A percentile compares a stretch with the other conserved stretches of the same genome.
Evolutionary conservation across 768 basidiomycete species (phyloP).

Genomic region (Suillus sp.): DNA sequence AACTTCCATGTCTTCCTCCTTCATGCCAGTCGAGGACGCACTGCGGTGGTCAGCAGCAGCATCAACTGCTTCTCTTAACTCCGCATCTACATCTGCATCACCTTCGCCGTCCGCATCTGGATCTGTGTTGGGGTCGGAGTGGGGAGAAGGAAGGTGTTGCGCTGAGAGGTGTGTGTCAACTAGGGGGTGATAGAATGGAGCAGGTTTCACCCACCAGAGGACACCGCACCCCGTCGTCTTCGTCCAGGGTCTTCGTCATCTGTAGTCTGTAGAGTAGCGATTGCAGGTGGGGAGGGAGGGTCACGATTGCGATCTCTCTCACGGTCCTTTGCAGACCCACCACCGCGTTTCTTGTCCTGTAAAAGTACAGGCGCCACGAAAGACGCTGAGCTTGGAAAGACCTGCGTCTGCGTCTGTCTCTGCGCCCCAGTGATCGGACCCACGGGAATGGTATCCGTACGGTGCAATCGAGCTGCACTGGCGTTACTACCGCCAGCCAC

Average conservation of each 20-base stretch:
- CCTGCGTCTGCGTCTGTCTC: slow-evolving; percentile 21
- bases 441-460: slow-evolving; percentile 38
- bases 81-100: slow-evolving; percentile 45
- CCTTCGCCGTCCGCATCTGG: slow-evolving; percentile 32
- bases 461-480: slow-evolving; percentile 24
- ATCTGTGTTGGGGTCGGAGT: slow-evolving; percentile 19
- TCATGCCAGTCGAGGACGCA: slow-evolving; percentile 25
- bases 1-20: slow-evolving; percentile 31
- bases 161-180: slow-evolving; percentile 19
- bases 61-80: slow-evolving; percentile 53
- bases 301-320: slow-evolving; percentile 24
- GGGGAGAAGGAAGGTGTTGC: slow-evolving; percentile 28
- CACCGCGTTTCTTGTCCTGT: slow-evolving; percentile 4
- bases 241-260: slow-evolving; percentile 34
- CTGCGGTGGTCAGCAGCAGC: slow-evolving; percentile 47
- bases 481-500: slow-evolving; percentile 17
- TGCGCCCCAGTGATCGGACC: slow-evolving; percentile 25
- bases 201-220: slow-evolving; percentile 7
- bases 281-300: slow-evolving; percentile 36
- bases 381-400: slow-evolving; percentile 20
- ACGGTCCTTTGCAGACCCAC: slow-evolving; percentile 16
- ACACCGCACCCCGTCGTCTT: slow-evolving; percentile 29
- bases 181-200: slow-evolving; percentile 16
- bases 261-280: slow-evolving; percentile 32
- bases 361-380: slow-evolving; percentile 1